Conservation (phyloP, 139 green algal genomes). For the Cymbomonas tetramitiformis region DNA sequence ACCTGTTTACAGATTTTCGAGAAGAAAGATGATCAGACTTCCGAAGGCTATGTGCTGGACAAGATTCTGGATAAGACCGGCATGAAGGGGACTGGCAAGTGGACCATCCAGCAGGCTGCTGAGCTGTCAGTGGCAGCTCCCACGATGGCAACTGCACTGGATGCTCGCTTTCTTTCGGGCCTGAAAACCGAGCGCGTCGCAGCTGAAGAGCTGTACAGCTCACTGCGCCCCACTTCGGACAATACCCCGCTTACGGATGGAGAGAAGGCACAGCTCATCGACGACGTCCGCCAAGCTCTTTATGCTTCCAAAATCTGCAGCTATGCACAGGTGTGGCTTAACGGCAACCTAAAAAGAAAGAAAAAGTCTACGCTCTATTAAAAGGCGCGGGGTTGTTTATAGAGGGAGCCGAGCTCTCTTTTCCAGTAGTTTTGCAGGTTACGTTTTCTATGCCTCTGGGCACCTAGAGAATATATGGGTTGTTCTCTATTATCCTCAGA, state of each 20-base stretch:
- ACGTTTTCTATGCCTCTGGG: too few species aligned
- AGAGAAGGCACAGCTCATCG: conserved; percentile 76
- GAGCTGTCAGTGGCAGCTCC: conserved; percentile 81
- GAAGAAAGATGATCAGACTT: conserved; percentile 31
- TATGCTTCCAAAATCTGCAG: conserved; percentile 86
- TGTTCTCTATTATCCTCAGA: too few species aligned
- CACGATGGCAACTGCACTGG: conserved; percentile 84
- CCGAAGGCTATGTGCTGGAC: conserved; percentile 66
- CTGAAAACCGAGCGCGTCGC: conserved; percentile 80
- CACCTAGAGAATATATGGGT: too few species aligned
- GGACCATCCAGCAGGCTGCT: conserved; percentile 96
- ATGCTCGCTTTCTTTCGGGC: conserved; percentile 48
- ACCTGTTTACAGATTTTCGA: too few species aligned
- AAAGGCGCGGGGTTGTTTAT: too few species aligned
- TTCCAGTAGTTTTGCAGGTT: too few species aligned
- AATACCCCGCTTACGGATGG: conserved; percentile 23
- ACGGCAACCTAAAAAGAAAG: too few species aligned
- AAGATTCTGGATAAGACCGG: conserved; percentile 96
- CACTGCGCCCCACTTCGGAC: conserved; percentile 2
- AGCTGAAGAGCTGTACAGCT: conserved; percentile 46
- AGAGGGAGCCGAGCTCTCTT: too few species aligned
- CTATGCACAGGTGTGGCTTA: too few species aligned
- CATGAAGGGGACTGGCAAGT: conserved; percentile 97
- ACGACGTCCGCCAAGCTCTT: conserved; percentile 62
- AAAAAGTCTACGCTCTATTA: too few species aligned